Conservation (phyloP, 306 rosid species). For the Citrullus mucosospermus region DNA sequence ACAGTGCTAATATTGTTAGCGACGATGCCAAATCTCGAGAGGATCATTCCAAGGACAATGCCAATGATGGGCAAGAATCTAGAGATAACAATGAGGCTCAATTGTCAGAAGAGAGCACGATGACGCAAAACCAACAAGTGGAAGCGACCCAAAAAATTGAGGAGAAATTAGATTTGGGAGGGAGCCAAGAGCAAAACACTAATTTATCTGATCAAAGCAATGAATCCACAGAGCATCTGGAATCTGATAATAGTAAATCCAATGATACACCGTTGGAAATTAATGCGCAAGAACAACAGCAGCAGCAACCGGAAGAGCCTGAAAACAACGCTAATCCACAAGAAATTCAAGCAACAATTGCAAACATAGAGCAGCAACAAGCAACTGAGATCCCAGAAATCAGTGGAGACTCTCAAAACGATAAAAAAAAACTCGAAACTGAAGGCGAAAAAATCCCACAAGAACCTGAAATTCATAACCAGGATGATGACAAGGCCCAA, state of each 20-base stretch:
- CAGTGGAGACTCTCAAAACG: background rate
- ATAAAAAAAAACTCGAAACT: background rate
- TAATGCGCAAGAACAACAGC: slow-evolving; percentile 8
- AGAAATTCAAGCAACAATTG: background rate
- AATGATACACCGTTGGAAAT: slow-evolving; percentile 12
- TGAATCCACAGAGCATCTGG: background rate
- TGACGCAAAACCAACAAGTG: slow-evolving; percentile 8
- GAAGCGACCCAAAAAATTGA: slow-evolving; percentile 4
- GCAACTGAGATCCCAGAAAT: background rate
- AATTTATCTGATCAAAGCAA: background rate
- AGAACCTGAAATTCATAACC: background rate
- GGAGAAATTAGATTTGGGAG: background rate
- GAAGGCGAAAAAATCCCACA: slow-evolving; percentile 11
- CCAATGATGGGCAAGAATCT: background rate
- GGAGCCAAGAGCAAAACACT: background rate
- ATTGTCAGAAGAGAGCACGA: slow-evolving; percentile 15
- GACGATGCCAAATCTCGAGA: slow-evolving; percentile 10
- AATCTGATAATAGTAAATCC: slow-evolving; percentile 8
- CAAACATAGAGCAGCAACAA: background rate
- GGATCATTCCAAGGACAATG: slow-evolving; percentile 1
- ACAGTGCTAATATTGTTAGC: background rate
- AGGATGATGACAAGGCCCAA: slow-evolving; percentile 1
- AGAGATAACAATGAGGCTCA: slow-evolving; percentile 19
- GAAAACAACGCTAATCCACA: background rate
- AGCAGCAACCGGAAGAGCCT: background rate